phyloP scores from a whole-genome alignment of 371 early-diverging fungal species.

The Mortierella sp. region DNA sequence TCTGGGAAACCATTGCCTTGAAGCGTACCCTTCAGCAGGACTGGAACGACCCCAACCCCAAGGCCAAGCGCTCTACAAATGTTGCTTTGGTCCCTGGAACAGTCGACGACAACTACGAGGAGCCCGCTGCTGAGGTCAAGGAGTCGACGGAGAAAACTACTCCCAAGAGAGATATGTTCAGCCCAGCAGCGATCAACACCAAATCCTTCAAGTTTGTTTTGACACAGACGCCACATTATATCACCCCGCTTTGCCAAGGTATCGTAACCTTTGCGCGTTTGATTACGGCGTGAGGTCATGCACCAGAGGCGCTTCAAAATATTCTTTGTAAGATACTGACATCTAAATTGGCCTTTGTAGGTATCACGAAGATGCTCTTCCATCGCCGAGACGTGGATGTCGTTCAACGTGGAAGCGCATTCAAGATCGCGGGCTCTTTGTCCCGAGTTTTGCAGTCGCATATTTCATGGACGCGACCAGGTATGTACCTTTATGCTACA shows the following conservation, averaged over 20 bases:
- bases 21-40: constrained; percentile 71
- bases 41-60: constrained; percentile 70
- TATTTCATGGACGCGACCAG: constrained; percentile 62
- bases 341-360: constrained; percentile 37
- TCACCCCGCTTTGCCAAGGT: constrained; percentile 82
- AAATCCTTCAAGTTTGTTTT: constrained; percentile 76
- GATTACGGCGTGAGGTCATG: neutral
- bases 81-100: constrained; percentile 31
- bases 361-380: constrained; percentile 75
- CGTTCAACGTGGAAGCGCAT: constrained; percentile 66
- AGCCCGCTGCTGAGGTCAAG: constrained; percentile 36
- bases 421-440: constrained; percentile 68
- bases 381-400: constrained; percentile 74
- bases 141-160: constrained; percentile 34
- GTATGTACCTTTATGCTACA: constrained; percentile 9
- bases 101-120: constrained; percentile 31
- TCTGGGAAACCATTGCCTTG: constrained; percentile 78
- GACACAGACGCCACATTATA: constrained; percentile 73
- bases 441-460: constrained; percentile 67
- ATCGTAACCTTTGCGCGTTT: constrained; percentile 1
- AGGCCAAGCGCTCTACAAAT: constrained; percentile 40
- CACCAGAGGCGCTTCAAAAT: neutral
- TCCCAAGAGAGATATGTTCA: constrained; percentile 62
- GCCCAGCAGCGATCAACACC: constrained; percentile 76
- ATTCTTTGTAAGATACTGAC: neutral